phyloP scores from a whole-genome alignment of 352 stramenopile genomes.

The Globisporangium nagaii region DNA sequence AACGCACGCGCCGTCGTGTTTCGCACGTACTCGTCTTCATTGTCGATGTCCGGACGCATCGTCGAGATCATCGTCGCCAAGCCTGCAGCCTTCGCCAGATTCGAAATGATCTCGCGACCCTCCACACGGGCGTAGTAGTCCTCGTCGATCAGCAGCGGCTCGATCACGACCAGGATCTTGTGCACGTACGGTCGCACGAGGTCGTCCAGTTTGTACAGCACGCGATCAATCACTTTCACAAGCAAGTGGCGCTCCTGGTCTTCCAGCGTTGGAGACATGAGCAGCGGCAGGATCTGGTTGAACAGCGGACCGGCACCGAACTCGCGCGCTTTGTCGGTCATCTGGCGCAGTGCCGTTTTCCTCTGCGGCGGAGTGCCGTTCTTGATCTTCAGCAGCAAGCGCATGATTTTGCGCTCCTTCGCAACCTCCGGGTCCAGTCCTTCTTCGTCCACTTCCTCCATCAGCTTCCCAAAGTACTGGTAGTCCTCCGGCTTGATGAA shows the following conservation, averaged over 20 bases:
- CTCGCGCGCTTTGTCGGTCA: slow-evolving; percentile 96
- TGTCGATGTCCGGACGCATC: slow-evolving; percentile 99
- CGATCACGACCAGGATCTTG: slow-evolving; percentile 99
- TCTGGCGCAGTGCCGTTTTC: slow-evolving; percentile 94
- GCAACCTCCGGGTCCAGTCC: slow-evolving; percentile 88
- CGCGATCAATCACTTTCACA: slow-evolving; percentile 99
- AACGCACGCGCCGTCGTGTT: slow-evolving; percentile 99
- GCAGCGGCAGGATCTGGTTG: slow-evolving; percentile 98
- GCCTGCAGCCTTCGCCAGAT: slow-evolving; percentile 98
- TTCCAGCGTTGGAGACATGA: slow-evolving; percentile 98
- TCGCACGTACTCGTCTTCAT: slow-evolving; percentile 97
- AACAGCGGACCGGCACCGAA: slow-evolving; percentile 98
- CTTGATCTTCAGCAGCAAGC: slow-evolving; percentile 98
- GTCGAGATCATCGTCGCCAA: slow-evolving; percentile 99
- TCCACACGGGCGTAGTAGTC: slow-evolving; percentile 99
- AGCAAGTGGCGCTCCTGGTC: slow-evolving; percentile 99
- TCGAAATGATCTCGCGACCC: slow-evolving; percentile 99
- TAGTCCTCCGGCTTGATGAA: slow-evolving; percentile 99
- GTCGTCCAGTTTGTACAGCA: slow-evolving; percentile 99
- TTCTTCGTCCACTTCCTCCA: slow-evolving; percentile 90
- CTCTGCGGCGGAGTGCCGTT: slow-evolving; percentile 97
- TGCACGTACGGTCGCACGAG: slow-evolving; percentile 98
- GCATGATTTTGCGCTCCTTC: slow-evolving; percentile 98
- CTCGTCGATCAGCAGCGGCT: slow-evolving; percentile 99
- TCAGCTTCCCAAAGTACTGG: slow-evolving; percentile 97